phyloP scores from a whole-genome alignment of 805 yeast species.

The Wickerhamiella parazyma region DNA sequence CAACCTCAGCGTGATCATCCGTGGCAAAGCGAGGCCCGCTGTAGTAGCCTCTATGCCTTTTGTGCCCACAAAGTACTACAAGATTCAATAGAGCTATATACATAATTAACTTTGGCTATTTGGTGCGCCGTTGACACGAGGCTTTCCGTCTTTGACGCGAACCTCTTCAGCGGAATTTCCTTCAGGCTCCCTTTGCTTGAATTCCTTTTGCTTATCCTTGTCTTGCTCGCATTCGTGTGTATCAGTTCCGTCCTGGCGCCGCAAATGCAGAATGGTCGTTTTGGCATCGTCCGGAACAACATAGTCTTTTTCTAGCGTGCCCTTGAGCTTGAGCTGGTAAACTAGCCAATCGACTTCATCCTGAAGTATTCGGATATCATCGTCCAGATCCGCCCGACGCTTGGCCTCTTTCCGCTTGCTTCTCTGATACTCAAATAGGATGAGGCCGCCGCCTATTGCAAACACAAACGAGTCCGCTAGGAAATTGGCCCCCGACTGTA shows the following conservation, averaged over 20 bases:
- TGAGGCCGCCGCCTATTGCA: constrained; percentile 63
- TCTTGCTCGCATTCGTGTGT: neutral
- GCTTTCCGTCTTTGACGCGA: too few relatives aligned
- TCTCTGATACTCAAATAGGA: constrained; percentile 57
- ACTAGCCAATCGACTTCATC: constrained; percentile 49
- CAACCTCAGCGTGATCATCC: constrained; percentile 53
- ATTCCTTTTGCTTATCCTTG: neutral
- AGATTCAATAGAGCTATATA: constrained; percentile 16
- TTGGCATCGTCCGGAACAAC: constrained; percentile 33
- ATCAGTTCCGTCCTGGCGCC: constrained; percentile 10
- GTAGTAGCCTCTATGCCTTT: constrained; percentile 74
- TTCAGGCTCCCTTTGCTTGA: neutral
- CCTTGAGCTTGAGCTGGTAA: constrained; percentile 27
- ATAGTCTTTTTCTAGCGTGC: constrained; percentile 30
- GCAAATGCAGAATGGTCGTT: constrained; percentile 32
- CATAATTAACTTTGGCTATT: neutral
- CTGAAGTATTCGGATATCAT: constrained; percentile 57
- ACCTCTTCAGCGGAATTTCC: too few relatives aligned
- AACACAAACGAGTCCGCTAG: constrained; percentile 67
- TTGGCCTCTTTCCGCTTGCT: constrained; percentile 48
- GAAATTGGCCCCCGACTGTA: constrained; percentile 70
- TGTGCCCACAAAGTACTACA: constrained; percentile 59
- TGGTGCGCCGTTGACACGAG: too few relatives aligned
- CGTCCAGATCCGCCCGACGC: constrained; percentile 53
- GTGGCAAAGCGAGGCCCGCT: constrained; percentile 73